These are phyloP conservation scores for Heliamphora pulchella DNA, from an alignment of 179 eudicot species.

Conservation along the genomic window DNA sequence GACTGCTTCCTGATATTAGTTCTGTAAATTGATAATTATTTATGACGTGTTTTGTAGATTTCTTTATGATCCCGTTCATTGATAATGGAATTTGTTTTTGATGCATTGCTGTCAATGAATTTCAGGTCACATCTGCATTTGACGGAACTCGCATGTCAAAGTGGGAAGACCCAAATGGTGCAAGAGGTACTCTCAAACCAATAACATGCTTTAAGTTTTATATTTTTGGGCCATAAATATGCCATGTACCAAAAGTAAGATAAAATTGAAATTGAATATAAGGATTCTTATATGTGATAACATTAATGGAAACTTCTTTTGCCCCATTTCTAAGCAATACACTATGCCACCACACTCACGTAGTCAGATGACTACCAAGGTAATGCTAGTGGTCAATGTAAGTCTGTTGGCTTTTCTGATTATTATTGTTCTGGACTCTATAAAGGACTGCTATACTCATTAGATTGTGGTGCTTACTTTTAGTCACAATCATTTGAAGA, in stretches of 20 bases:
- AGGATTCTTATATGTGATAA: background rate
- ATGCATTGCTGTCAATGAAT: conserved; percentile 1
- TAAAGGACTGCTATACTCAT: too few relatives aligned
- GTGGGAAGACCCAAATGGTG: conserved; percentile 99
- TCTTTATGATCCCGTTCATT: background rate
- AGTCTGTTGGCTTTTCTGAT: too few relatives aligned
- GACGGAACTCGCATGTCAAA: conserved; percentile 76
- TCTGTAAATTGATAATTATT: background rate
- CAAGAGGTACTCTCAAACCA: conserved; percentile 46
- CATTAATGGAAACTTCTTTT: background rate
- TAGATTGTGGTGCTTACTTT: too few relatives aligned
- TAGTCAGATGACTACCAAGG: too few relatives aligned
- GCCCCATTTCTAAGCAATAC: background rate
- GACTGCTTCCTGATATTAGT: background rate
- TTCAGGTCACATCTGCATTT: conserved; percentile 84
- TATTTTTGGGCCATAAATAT: background rate
- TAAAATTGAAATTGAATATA: conserved; percentile 1
- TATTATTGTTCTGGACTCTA: too few relatives aligned
- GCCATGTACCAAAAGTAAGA: background rate
- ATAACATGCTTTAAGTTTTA: background rate
- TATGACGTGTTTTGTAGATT: background rate
- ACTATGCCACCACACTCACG: background rate
- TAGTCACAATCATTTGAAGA: too few relatives aligned
- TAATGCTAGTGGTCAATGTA: too few relatives aligned
- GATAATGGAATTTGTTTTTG: background rate